phyloP scores from a whole-genome alignment of 2,329 filamentous ascomycete species.

The Exophiala sp. region DNA sequence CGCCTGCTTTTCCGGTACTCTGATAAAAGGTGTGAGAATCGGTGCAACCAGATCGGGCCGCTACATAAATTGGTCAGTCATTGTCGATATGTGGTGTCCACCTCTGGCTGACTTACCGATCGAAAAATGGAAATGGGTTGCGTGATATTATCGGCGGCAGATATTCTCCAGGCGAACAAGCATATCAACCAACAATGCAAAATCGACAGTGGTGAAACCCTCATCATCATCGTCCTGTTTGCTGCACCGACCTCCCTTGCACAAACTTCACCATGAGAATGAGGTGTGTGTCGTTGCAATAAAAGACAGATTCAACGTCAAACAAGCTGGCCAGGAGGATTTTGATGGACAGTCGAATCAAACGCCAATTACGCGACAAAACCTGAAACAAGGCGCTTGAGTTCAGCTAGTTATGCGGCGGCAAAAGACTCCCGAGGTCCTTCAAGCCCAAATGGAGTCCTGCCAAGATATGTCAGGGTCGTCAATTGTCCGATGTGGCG shows the following conservation, averaged over 20 bases:
- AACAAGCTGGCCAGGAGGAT: not conserved
- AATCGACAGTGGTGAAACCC: slow-evolving; percentile 5
- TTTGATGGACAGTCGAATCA: slow-evolving; percentile 1
- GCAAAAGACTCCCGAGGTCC: not conserved
- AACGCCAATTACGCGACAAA: not conserved
- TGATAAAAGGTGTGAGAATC: slow-evolving; percentile 32
- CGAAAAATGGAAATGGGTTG: slow-evolving; percentile 34
- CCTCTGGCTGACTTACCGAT: slow-evolving; percentile 32
- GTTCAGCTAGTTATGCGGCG: not conserved
- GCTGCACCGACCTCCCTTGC: too few species aligned
- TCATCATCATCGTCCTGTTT: slow-evolving; percentile 2
- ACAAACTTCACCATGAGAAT: too few species aligned
- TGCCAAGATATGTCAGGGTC: not conserved
- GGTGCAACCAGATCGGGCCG: slow-evolving; percentile 41
- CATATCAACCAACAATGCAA: slow-evolving; percentile 21
- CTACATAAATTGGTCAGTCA: slow-evolving; percentile 25
- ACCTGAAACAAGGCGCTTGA: too few species aligned
- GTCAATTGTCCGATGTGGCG: too few species aligned
- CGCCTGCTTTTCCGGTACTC: slow-evolving; percentile 33
- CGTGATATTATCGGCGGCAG: slow-evolving; percentile 28
- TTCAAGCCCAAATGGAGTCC: not conserved
- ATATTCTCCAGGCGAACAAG: slow-evolving; percentile 26
- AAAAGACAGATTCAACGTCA: not conserved
- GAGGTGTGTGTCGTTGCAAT: too few species aligned
- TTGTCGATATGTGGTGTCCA: not conserved